Base-by-base conservation (phyloP, 108 stramenopile species). In the Conticribra weissflogii region DNA sequence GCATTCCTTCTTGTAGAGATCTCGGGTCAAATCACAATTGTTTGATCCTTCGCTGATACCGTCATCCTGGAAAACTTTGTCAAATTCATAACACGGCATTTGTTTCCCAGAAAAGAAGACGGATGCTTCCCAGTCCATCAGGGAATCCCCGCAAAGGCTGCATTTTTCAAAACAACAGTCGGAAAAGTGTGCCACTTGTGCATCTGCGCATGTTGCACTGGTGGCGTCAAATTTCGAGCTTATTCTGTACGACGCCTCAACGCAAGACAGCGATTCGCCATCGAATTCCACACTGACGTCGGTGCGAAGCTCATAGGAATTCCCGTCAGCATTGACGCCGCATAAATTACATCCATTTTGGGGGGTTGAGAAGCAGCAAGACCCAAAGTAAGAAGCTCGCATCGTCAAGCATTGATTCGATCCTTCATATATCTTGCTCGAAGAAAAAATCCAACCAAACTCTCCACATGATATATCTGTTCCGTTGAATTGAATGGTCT, bases 111-210 rank as follows among this genome's bases (percentile, higher is more conserved):
- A 47, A 54, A 48, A 60, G 53, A 30, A 71, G 29, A 78, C 59
- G 2, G 63, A 65, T 19, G 57, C 64, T 53, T 71, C 69, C 58
- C 59, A 71, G n/a, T 61, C 27, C 1, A 59, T 28, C 29, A 67
- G 45, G 2, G 25, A 1, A 28, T 70, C 58, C 34, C 76, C 76
- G 49, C 76, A 78, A 0, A 78, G 46, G 22, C 46, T 59, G 58
- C 76, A 78, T 61, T 48, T 59, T n/a, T 46, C 41, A 33, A 76
- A 76, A 54, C 74, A 76, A 33, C 74, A 76, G 4, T 67, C 61
- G 34, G 34, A 14, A 28, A 57, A 66, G 48, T 63, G 66, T 15
- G 33, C 23, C 0, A 16, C 28, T 34, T 52, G 7, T 22, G 61
- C 28, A 27, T 76, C 60, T 0, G 29, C 18, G 31, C 74, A 76